Conservation (phyloP, 306 rosid species). For the Sicyos baderoa region DNA sequence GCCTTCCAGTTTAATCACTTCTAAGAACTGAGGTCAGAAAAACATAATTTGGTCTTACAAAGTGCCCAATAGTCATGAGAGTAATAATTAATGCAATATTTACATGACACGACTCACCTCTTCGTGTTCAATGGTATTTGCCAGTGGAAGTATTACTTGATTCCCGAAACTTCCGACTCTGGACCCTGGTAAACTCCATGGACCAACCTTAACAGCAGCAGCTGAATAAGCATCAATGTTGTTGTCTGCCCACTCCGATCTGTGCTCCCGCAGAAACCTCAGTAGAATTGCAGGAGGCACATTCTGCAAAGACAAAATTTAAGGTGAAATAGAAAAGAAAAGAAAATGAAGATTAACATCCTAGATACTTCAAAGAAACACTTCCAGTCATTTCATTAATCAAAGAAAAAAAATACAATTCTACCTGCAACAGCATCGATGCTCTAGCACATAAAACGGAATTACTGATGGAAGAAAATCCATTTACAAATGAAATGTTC, state of each 20-base stretch:
- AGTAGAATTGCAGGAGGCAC: constrained; percentile 96
- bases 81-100: neutral
- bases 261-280: constrained; percentile 86
- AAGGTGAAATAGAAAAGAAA: neutral
- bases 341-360: neutral
- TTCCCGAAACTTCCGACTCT: constrained; percentile 83
- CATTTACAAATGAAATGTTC: constrained; percentile 74
- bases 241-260: constrained; percentile 98
- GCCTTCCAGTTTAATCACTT: constrained; percentile 87
- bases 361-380: neutral
- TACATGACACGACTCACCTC: constrained; percentile 41
- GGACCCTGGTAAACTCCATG: constrained; percentile 83
- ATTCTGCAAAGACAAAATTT: constrained; percentile 43
- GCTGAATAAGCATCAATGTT: constrained; percentile 94
- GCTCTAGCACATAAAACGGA: constrained; percentile 96
- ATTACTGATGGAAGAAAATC: constrained; percentile 82
- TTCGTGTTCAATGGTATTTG: constrained; percentile 91
- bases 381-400: neutral
- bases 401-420: neutral
- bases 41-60: neutral
- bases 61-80: neutral
- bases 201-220: constrained; percentile 92
- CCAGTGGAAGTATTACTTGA: constrained; percentile 93
- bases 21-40: constrained; percentile 48
- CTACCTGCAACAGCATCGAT: constrained; percentile 92